Evolutionary conservation across 1,139 yeast species (phyloP), one percentile per base, ranked within the genome.

Genomic region (Geotrichum klebahnii): DNA sequence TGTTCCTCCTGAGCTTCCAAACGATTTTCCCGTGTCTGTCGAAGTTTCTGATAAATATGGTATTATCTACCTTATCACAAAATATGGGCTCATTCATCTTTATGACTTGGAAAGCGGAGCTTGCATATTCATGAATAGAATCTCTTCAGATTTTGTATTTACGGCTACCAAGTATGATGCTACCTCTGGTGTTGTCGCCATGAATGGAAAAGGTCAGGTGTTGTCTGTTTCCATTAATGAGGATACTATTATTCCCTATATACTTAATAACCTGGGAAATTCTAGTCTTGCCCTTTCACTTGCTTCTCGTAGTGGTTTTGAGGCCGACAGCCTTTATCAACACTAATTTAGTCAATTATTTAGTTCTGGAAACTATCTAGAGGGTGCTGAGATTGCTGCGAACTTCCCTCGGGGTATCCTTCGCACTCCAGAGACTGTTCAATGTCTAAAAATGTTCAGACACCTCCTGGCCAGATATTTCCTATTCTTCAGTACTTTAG

Each of bases 341-440:
- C 96, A 90, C 70, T 97, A 90, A 70, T 94, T 94, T 71, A 95
- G 89, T 67, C 82, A 80, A 64, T 78, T 84, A 61, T 76, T 94
- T 63, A 79, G 81, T 61, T 81, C 82, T 61, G 97, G 97, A 58
- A 95, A 89, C 66, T 92, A 89, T 65, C 75, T 82, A 53, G 84
- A 83, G 63, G 98, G 98, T 48, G 98, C 97, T 43, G 89, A 88
- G 71, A 88, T 92, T 54, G 98, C 98, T 42, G 98, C 98, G 17
- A 84, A 96, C 35, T 87, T 96, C 17, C 92, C 89, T 53, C 89
- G 89, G 65, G 76, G 77, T 3, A 63, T 73, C 31, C 77, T 94
- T 70, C 84, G 99, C 74, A 90, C 96, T 44, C 95, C 87, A 55
- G 95, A 87, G 58, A 92, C 98, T 38, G 90, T 94, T 65, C 85